Base-by-base conservation (phyloP, 1,284 basidiomycete species). In the Melanopsichium pennsylvanicum region DNA sequence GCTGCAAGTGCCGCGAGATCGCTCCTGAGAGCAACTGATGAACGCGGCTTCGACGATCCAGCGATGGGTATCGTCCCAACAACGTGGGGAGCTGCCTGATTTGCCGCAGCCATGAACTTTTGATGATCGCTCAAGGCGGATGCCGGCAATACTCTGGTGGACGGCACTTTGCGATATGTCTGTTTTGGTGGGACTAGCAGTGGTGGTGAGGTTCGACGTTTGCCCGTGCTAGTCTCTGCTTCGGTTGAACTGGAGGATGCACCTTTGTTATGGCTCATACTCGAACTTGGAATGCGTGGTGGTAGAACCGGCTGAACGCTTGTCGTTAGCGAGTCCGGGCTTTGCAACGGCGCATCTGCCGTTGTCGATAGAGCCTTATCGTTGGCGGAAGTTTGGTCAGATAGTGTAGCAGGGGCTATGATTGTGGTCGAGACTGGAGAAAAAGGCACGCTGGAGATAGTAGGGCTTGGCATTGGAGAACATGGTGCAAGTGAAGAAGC, bases 71-170 rank as follows among this genome's bases (percentile, higher is more conserved):
- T n/a, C n/a, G n/a, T n/a, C n/a, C n/a, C n/a, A n/a, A n/a, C n/a
- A n/a, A n/a, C n/a, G n/a, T n/a, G 27, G 8, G 27, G 27, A 29
- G 13, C 27, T 0, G 47, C 25, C 8, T 21, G 33, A n/a, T 26
- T 40, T 1, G 44, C 59, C 11, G 55, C 59, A 7, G 66, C 56
- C 50, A 69, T 62, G 23, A 69, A 51, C 35, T 62, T 58, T n/a
- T 63, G 49, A 36, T 69, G 66, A 23, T 69, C 66, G 18, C 55
- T 69, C 12, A 35, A 62, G n/a, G 66, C 59, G 8, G 59, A 69
- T 16, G 66, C 41, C 8, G 59, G 59, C 15, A 69, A 23, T 5
- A 48, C 55, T 22, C 36, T 48, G 9, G 33, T 36, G 5, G 59
- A 63, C 8, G 66, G 66, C 6, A 49, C 36, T 34, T 63, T 62